Evolutionary conservation across 2,329 filamentous ascomycete species (phyloP).

Genomic region (Knufia petricola): DNA sequence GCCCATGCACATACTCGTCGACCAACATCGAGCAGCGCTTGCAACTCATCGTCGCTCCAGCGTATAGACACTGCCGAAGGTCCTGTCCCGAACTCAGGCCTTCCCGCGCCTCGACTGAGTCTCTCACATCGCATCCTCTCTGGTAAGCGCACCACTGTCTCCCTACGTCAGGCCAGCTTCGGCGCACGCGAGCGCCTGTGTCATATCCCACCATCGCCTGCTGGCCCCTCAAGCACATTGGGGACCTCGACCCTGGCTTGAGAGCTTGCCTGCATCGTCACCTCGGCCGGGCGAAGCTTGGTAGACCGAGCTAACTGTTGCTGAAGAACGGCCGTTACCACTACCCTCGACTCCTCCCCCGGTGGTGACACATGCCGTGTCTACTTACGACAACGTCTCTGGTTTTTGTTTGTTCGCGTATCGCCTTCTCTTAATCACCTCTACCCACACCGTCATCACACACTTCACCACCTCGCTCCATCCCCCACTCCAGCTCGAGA

Average conservation of each 20-base stretch:
- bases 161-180: conserved; percentile 8
- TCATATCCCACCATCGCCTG: neutral
- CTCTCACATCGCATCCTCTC: neutral
- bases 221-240: neutral
- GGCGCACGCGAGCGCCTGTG: conserved; percentile 5
- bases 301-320: neutral
- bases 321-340: neutral
- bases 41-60: neutral
- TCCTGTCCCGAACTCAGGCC: neutral
- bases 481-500: neutral
- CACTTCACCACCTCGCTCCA: neutral
- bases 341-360: conserved; percentile 4
- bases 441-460: neutral
- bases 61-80: neutral
- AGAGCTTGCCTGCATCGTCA: neutral
- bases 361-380: conserved; percentile 21
- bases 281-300: neutral
- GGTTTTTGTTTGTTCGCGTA: conserved; percentile 11
- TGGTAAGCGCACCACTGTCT: conserved; percentile 8
- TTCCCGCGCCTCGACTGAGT: neutral
- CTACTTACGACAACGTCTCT: conserved; percentile 11
- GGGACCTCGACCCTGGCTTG: neutral
- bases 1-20: neutral
- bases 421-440: conserved; percentile 4
- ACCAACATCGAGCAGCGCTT: neutral